Conservation (phyloP, 2,329 filamentous ascomycete genomes). For the Colletotrichum sp. region DNA sequence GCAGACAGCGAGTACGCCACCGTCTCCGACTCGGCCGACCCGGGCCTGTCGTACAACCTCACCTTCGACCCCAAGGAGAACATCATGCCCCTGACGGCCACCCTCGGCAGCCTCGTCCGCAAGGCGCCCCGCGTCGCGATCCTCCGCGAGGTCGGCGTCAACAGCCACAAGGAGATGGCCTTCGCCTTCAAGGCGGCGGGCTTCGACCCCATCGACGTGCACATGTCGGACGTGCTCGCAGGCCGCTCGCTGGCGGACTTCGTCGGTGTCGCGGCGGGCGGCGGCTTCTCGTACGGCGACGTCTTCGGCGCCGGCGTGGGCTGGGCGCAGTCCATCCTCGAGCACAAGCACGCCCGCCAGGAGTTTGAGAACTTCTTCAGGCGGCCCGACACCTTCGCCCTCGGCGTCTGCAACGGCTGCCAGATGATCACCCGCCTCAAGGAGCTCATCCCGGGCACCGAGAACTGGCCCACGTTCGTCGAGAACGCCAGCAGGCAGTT, state of each 20-base stretch:
- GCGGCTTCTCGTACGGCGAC: slow-evolving; percentile 94
- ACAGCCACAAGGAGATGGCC: slow-evolving; percentile 96
- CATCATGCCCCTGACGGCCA: slow-evolving; percentile 68
- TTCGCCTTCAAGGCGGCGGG: slow-evolving; percentile 93
- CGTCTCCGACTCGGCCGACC: slow-evolving; percentile 77
- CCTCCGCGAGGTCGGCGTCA: slow-evolving; percentile 92
- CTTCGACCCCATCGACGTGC: slow-evolving; percentile 90
- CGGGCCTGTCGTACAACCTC: slow-evolving; percentile 84
- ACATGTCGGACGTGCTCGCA: slow-evolving; percentile 92
- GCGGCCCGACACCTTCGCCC: slow-evolving; percentile 85
- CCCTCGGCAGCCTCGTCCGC: slow-evolving; percentile 57
- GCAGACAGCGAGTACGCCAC: slow-evolving; percentile 83
- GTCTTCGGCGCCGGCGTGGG: slow-evolving; percentile 89
- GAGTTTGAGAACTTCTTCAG: slow-evolving; percentile 89
- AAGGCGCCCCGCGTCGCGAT: slow-evolving; percentile 82
- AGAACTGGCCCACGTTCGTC: slow-evolving; percentile 85
- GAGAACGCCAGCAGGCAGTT: slow-evolving; percentile 88
- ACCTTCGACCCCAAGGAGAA: slow-evolving; percentile 81
- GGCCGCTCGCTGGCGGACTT: slow-evolving; percentile 83
- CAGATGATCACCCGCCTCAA: slow-evolving; percentile 87
- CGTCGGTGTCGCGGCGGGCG: slow-evolving; percentile 89
- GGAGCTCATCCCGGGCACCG: slow-evolving; percentile 83
- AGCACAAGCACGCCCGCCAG: slow-evolving; percentile 76
- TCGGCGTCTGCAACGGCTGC: slow-evolving; percentile 97
- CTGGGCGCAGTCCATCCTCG: slow-evolving; percentile 92